These are phyloP conservation scores for Licmophora abbreviata DNA, from an alignment of 108 stramenopile species.

Conservation along the genomic window DNA sequence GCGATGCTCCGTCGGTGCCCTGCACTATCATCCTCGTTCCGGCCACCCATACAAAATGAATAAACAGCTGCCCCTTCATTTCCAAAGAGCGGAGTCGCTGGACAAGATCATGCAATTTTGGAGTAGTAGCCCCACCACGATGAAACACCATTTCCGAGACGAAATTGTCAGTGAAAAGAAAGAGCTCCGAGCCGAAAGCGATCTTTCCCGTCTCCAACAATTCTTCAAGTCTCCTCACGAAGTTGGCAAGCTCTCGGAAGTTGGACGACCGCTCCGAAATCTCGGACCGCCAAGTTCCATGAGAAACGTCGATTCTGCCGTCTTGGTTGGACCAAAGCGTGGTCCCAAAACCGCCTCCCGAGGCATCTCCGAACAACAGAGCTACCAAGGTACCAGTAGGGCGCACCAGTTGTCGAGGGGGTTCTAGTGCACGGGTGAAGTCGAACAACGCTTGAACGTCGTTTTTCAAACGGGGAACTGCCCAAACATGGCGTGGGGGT, in stretches of 20 bases:
- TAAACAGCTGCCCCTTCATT: constrained; percentile 3
- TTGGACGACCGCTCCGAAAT: constrained; percentile 19
- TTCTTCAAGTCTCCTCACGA: constrained; percentile 22
- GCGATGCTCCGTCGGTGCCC: constrained; percentile 28
- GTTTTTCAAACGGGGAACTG: constrained; percentile 17
- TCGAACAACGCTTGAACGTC: constrained; percentile 15
- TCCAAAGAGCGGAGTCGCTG: background rate
- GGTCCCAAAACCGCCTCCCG: constrained; percentile 24
- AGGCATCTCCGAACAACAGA: constrained; percentile 39
- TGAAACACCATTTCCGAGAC: constrained; percentile 20
- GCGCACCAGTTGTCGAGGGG: constrained; percentile 5
- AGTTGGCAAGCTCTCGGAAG: constrained; percentile 15
- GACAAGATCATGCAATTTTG: constrained; percentile 4
- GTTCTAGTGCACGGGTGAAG: constrained; percentile 1
- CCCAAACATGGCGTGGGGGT: constrained; percentile 6
- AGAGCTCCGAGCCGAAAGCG: constrained; percentile 16
- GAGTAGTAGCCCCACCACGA: constrained; percentile 15
- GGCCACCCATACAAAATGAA: constrained; percentile 24
- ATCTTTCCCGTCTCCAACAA: constrained; percentile 8
- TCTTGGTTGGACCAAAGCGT: background rate
- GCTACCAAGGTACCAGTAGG: constrained; percentile 1
- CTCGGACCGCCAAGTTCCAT: constrained; percentile 7
- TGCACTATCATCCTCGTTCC: constrained; percentile 30
- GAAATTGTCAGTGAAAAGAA: constrained; percentile 41
- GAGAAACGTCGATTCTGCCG: background rate